Evolutionary conservation across 2,329 filamentous ascomycete genomes (phyloP), one percentile per base, ranked within the genome.

Genomic region (Nothopassalora personata): DNA sequence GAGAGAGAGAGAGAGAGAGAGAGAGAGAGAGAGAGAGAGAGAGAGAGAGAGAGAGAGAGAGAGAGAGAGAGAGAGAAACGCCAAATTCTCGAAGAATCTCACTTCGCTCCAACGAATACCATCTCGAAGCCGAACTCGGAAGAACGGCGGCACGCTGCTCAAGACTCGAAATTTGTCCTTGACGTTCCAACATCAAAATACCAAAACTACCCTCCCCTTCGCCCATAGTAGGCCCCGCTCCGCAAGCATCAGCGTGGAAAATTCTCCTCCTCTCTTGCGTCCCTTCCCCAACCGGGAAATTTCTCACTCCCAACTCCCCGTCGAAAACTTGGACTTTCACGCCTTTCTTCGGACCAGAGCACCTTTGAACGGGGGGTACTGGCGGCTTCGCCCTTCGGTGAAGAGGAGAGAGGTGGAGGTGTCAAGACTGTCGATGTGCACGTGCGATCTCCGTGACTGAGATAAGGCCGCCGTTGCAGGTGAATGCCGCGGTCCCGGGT

Each of bases 401-500:
- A 56, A 56, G 18, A 51, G 3, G 27, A 56, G 31, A 5, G 51
- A 46, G 11, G 51, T 34, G 30, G 15, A 18, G 9, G 34, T 43
- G 3, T 27, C 31, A n/a, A 36, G 33, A 19, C 46, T 56, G 13
- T 11, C 18, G 27, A 33, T 28, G 13, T 43, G n/a, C n/a, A n/a
- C n/a, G 43, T 3, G 51, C 47, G 31, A 56, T 43, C 9, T 46
- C 54, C 30, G 31, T 56, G 46, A 51, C n/a, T 43, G 50, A 45
- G 15, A 56, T 50, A 3, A 46, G 54, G 15, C 54, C 54, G 31
- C 18, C 54, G n/a, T 36, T 49, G 47, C 46, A 56, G 5, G 45
- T 36, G 47, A 51, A 56, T 10, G 49, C 47, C 5, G 27, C 7
- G 18, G 33, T 39, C 11, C 18, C n/a, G 10, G n/a, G n/a, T 8